Evolutionary conservation across 305 asterid genomes (phyloP).

Genomic region (Coffea humblotiana): DNA sequence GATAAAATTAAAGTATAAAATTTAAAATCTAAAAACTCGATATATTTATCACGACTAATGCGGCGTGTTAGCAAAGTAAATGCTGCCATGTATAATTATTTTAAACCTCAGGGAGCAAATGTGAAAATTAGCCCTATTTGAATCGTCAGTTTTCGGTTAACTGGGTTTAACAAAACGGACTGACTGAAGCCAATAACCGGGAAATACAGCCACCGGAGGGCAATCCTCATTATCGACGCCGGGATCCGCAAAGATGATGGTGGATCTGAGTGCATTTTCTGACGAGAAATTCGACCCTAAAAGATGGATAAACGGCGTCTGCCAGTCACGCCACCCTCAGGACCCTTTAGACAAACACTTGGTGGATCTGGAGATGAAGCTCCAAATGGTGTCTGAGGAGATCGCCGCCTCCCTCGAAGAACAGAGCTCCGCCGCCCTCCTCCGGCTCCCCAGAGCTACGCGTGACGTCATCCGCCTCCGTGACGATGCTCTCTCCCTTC

Average conservation of each 20-base stretch:
- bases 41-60: too few species aligned
- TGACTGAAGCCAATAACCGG: neutral
- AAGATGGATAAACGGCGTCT: constrained; percentile 89
- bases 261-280: constrained; percentile 86
- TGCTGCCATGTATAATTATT: neutral
- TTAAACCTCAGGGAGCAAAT: neutral
- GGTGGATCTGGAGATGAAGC: constrained; percentile 98
- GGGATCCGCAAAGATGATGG: constrained; percentile 65
- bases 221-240: neutral
- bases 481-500: constrained; percentile 83
- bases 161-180: neutral
- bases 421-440: constrained; percentile 87
- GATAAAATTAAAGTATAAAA: too few species aligned
- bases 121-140: neutral
- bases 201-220: neutral
- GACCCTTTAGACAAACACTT: constrained; percentile 87
- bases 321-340: constrained; percentile 81
- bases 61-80: too few species aligned
- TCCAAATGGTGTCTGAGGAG: constrained; percentile 94
- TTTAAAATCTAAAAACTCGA: too few species aligned
- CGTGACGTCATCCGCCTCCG: constrained; percentile 92
- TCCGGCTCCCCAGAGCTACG: constrained; percentile 94
- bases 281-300: constrained; percentile 93
- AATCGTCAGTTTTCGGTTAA: neutral
- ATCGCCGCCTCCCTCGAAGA: constrained; percentile 94